Base-by-base conservation (phyloP, 1,139 yeast genomes). In the Meyerozyma elateridarum region DNA sequence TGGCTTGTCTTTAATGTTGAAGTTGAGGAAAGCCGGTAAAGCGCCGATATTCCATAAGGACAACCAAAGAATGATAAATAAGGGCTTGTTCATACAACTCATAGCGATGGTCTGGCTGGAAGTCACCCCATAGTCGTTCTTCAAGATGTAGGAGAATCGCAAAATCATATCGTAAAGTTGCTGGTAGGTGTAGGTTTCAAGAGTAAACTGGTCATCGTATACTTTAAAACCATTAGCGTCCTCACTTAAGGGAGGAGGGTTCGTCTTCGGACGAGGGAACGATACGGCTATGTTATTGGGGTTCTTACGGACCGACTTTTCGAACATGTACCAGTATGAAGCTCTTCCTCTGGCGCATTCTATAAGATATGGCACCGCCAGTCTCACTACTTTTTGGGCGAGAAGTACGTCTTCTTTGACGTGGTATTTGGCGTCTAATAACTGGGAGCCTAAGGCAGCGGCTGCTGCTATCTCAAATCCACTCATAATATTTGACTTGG, bases 11-110 rank as follows among this genome's bases (percentile, higher is more conserved):
- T 73, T 68, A 33, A 85, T 70, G 54, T 88, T 89, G 61, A 79
- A 85, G 59, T 89, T 89, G 49, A 89, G 61, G 46, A 89, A 83
- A 1, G 95, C 88, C 0, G 96, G 96, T 11, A 73, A 59, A 1
- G 96, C 96, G 18, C 97, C 96, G 32, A 89, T 67, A 48, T 87
- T 84, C 96, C 96, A 88, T 33, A 85, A 59, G 0, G 96, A 82
- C 40, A 85, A 67, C 95, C 96, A 85, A 28, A 84, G 54, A 35
- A 88, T 70, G 16, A 88, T 56, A 48, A 85, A 85, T 44, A 87
- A 64, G 1, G 96, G 95, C 51, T 82, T 85, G 58, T 89, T 89
- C 56, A 85, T 82, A 51, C 79, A 83, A 47, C 81, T 81, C 32
- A 89, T 51, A 0, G 85, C 95, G 33, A 89, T 76, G n/a, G 79